Base-by-base conservation (phyloP, 78 protist genomes). In the Dictyostelium purpureum region DNA sequence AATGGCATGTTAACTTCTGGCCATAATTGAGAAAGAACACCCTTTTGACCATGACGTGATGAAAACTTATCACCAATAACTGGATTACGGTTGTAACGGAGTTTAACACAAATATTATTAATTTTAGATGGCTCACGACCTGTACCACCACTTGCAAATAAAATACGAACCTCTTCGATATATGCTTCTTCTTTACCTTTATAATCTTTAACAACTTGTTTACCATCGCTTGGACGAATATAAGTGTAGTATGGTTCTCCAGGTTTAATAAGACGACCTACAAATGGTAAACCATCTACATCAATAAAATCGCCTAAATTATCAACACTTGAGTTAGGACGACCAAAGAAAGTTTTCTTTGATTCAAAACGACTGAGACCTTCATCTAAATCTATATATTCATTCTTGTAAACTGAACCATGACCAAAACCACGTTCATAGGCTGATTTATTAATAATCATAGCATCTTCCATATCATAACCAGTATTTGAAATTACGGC, bases 401-500 rank as follows among this genome's bases (percentile, higher is more conserved):
- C 45, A 37, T 94, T 90, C 66, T 87, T 75, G 80, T 96, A 97
- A 10, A 99, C 96, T 4, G 91, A 57, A 14, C 95, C 99, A 45
- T 97, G 97, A 49, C 73, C 90, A 21, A 98, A 96, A 11, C 99
- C 99, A n/a, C 99, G 90, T 28, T 99, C 99, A 63, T 59, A 90
- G 0, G 98, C 56, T 11, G 94, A 66, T 90, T 98, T 97, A 96
- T 99, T 99, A 79, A 99, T 76, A 93, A 90, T 82, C 96, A 96
- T 89, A 66, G 97, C 96, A 47, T 96, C 98, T 54, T 96, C 97
- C 96, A 94, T 90, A 80, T 96, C 96, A 61, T 96, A 96, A 21
- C 99, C 99, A 6, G 99, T 99, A 97, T 99, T 98, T n/a, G 99
- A 90, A 33, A 98, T 71, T 11, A 99, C 99, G 0, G 99, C 99